Evolutionary conservation across 306 rosid species (phyloP).

Genomic region (Citrullus amarus): DNA sequence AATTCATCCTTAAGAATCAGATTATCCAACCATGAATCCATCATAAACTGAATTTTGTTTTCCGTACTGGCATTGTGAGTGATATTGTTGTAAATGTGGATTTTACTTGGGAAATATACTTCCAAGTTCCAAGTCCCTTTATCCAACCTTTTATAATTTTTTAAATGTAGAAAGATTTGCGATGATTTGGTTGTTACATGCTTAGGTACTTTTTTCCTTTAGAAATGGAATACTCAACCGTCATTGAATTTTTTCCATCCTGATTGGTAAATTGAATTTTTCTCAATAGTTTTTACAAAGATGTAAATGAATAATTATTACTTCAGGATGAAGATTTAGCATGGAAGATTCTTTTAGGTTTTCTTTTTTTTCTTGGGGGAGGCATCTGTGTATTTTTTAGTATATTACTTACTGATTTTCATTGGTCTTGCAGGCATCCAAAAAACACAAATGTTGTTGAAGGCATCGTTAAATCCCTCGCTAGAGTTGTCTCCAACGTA

Average conservation of each 20-base stretch:
- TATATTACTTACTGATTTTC: constrained; percentile 11
- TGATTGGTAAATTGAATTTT: neutral
- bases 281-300: neutral
- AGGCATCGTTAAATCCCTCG: constrained; percentile 92
- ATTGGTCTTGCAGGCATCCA: constrained; percentile 52
- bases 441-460: constrained; percentile 93
- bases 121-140: too few relatives aligned
- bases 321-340: neutral
- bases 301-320: neutral
- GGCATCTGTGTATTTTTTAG: neutral
- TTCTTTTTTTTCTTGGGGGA: neutral
- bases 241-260: neutral
- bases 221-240: neutral
- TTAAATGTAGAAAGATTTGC: too few relatives aligned
- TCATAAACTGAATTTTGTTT: too few relatives aligned
- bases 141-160: neutral
- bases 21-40: too few relatives aligned
- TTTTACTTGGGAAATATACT: too few relatives aligned
- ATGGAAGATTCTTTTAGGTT: too few relatives aligned
- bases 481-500: constrained; percentile 77
- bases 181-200: neutral
- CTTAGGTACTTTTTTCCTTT: neutral
- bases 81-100: too few relatives aligned
- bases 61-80: too few relatives aligned
- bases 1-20: too few relatives aligned